These are phyloP conservation scores for Eleusine coracana DNA, from an alignment of 176 grass and related monocot genomes.

Conservation along the genomic window DNA sequence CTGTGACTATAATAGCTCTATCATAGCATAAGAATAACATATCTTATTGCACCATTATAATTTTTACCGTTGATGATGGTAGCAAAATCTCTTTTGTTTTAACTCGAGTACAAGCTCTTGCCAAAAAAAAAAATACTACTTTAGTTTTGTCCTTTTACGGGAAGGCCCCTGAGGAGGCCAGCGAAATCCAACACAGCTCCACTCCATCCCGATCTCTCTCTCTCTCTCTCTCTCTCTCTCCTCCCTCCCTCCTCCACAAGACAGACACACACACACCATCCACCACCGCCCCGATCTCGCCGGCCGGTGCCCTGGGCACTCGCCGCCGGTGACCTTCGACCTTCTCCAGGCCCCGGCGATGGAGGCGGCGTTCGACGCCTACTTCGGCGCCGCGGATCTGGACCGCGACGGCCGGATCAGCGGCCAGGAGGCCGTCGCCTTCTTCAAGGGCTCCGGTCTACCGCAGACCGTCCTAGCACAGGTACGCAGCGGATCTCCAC, in stretches of 20 bases:
- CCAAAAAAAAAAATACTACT: not conserved
- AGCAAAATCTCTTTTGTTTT: too few species aligned
- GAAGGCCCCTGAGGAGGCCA: not conserved
- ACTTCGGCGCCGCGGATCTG: constrained; percentile 93
- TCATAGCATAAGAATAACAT: too few species aligned
- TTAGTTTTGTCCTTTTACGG: constrained; percentile 3
- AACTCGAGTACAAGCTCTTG: too few species aligned
- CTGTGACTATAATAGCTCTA: too few species aligned
- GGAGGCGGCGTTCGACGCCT: constrained; percentile 80
- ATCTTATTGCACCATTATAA: too few species aligned
- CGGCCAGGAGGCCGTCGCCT: constrained; percentile 83
- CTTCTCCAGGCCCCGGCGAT: constrained; percentile 3
- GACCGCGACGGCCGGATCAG: constrained; percentile 96
- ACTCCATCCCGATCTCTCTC: not conserved
- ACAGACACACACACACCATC: not conserved
- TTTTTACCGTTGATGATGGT: too few species aligned
- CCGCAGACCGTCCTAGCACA: constrained; percentile 87
- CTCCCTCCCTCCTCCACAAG: too few species aligned
- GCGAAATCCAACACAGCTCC: constrained; percentile 25
- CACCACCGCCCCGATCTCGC: constrained; percentile 39
- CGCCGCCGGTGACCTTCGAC: constrained; percentile 19
- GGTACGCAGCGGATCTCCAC: constrained; percentile 51
- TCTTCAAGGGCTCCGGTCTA: constrained; percentile 90
- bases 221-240: not conserved
- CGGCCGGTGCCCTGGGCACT: constrained; percentile 13